Evolutionary conservation across 345 rosid species (phyloP).

Genomic region (Citrus maxima): DNA sequence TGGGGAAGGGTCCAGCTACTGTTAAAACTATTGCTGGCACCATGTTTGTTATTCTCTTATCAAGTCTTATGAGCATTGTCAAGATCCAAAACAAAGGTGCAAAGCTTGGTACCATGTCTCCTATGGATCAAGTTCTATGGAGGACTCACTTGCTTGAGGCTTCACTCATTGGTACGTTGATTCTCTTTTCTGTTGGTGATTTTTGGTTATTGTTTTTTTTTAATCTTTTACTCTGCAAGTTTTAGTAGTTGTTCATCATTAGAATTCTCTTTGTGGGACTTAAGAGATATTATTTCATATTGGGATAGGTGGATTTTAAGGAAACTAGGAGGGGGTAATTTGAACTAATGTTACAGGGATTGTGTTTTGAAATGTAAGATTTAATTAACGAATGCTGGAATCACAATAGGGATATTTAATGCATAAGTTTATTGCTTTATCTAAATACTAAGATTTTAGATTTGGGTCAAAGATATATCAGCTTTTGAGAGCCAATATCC

Average conservation of each 20-base stretch:
- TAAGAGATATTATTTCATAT: not conserved
- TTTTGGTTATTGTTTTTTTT: not conserved
- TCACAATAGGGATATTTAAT: not conserved
- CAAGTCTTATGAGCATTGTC: constrained; percentile 75
- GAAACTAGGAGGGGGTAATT: not conserved
- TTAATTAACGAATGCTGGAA: not conserved
- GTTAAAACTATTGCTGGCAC: constrained; percentile 92
- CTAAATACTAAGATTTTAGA: not conserved
- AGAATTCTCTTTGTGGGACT: not conserved
- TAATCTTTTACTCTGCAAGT: not conserved
- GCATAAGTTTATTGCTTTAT: not conserved
- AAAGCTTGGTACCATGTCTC: constrained; percentile 97
- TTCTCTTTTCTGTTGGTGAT: not conserved
- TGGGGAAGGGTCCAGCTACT: constrained; percentile 93
- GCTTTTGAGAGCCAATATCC: not conserved
- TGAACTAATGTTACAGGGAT: not conserved
- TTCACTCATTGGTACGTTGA: constrained; percentile 71
- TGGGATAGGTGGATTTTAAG: too few relatives aligned
- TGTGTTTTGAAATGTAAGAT: not conserved
- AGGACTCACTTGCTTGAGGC: constrained; percentile 98
- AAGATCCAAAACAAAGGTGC: constrained; percentile 99
- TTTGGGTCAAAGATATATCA: not conserved
- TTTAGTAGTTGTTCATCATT: not conserved
- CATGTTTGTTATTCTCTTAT: constrained; percentile 77
- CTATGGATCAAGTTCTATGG: constrained; percentile 99